A percentile compares a stretch with the other conserved stretches of the same genome.
Conservation (phyloP, 371 early-diverging fungal species). For the Mortierella polycephala region DNA sequence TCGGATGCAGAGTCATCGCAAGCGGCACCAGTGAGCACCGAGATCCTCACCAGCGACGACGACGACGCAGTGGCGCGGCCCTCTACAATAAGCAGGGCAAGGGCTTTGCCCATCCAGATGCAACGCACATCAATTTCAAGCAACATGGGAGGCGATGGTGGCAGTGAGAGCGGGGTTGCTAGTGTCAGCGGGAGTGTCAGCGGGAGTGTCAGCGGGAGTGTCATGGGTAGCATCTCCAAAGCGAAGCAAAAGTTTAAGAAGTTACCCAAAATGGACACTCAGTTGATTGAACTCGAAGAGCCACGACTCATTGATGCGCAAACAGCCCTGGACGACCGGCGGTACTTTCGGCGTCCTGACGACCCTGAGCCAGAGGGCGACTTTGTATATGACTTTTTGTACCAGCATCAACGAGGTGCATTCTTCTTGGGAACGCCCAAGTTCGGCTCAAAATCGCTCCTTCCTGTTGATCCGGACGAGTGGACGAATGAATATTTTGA, state of each 20-base stretch:
- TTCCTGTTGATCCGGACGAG: constrained; percentile 70
- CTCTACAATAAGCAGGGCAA: neutral
- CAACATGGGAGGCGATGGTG: neutral
- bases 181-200: neutral
- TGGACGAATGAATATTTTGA: constrained; percentile 69
- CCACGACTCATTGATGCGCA: constrained; percentile 29
- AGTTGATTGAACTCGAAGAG: constrained; percentile 22
- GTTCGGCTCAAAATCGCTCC: constrained; percentile 69
- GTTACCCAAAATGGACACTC: neutral
- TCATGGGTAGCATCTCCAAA: neutral
- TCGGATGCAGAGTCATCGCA: neutral
- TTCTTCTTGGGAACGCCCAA: constrained; percentile 62
- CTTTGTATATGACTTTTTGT: constrained; percentile 48
- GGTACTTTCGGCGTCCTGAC: constrained; percentile 26
- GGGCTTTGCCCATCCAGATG: neutral
- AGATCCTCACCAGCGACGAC: neutral
- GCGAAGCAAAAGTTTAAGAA: constrained; percentile 1
- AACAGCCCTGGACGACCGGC: constrained; percentile 21
- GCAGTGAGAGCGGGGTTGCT: neutral
- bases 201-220: neutral
- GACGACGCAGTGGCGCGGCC: neutral
- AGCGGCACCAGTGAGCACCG: neutral
- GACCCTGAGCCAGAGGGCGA: constrained; percentile 39
- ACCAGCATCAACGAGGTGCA: constrained; percentile 48
- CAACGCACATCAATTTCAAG: neutral